Evolutionary conservation across 805 yeast species (phyloP).

Genomic region (Candida pini): DNA sequence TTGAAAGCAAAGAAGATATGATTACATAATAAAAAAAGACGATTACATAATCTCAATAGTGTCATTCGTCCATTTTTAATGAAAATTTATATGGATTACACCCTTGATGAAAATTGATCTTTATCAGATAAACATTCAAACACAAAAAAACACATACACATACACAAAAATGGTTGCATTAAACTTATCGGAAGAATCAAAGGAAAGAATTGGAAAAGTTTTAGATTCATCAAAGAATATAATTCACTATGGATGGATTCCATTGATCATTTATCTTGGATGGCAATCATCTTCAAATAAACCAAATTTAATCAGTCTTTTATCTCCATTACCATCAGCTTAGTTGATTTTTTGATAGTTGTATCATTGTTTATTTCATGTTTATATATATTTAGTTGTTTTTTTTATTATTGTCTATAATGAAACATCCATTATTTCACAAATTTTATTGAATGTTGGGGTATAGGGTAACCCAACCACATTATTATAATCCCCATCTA

Average conservation of each 20-base stretch:
- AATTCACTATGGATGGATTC: conserved; percentile 96
- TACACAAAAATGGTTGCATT: conserved; percentile 30
- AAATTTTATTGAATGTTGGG: conserved; percentile 37
- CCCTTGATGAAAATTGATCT: no score
- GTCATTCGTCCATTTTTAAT: no score
- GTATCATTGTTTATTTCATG: neutral
- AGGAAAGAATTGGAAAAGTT: conserved; percentile 82
- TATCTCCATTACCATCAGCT: conserved; percentile 77
- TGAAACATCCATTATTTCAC: conserved; percentile 12
- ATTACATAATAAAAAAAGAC: no score
- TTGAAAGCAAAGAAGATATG: no score
- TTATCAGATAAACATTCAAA: no score
- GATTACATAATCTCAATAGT: no score
- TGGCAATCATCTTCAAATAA: conserved; percentile 77
- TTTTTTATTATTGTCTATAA: conserved; percentile 3
- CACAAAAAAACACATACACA: neutral
- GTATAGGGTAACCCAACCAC: conserved; percentile 83
- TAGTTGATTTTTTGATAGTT: conserved; percentile 25
- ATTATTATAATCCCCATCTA: conserved; percentile 79
- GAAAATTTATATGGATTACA: no score
- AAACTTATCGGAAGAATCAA: conserved; percentile 41
- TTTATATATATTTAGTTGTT: neutral
- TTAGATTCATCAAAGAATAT: conserved; percentile 78
- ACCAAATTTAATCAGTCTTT: conserved; percentile 71
- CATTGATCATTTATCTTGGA: conserved; percentile 88